phyloP scores from a whole-genome alignment of 2,329 filamentous ascomycete species.

The Fusarium sp. region DNA sequence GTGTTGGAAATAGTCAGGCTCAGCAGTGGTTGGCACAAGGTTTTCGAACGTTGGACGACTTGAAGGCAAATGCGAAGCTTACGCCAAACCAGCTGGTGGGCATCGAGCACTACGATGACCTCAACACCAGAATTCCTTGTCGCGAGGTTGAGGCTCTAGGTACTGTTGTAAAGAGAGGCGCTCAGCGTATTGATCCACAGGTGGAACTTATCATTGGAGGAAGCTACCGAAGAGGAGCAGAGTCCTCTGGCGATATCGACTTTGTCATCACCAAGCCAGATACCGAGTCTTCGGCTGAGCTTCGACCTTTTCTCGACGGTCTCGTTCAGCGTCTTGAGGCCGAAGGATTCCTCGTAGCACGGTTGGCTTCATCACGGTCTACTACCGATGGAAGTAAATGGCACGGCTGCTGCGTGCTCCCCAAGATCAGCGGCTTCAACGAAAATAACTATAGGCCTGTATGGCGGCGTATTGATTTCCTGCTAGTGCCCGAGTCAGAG shows the following conservation, averaged over 20 bases:
- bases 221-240: constrained; percentile 85
- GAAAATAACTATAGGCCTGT: constrained; percentile 56
- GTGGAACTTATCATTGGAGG: constrained; percentile 83
- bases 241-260: constrained; percentile 85
- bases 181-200: constrained; percentile 70
- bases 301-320: constrained; percentile 72
- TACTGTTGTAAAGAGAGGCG: constrained; percentile 70
- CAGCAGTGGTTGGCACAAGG: constrained; percentile 83
- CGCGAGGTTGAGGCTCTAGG: constrained; percentile 80
- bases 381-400: constrained; percentile 79
- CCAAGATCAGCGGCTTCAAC: constrained; percentile 56
- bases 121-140: constrained; percentile 83
- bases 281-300: constrained; percentile 65
- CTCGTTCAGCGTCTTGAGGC: constrained; percentile 74
- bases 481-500: constrained; percentile 84
- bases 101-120: constrained; percentile 83
- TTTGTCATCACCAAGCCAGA: constrained; percentile 80
- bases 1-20: constrained; percentile 78
- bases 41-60: constrained; percentile 78
- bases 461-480: constrained; percentile 87
- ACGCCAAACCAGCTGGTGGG: constrained; percentile 80
- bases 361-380: constrained; percentile 69
- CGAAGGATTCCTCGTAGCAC: constrained; percentile 75
- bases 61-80: constrained; percentile 72
- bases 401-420: constrained; percentile 86